Percentiles rank a stretch among this genome's conserved stretches.
phyloP scores from a whole-genome alignment of 2,329 filamentous ascomycete genomes.

The Colletotrichum camelliae region DNA sequence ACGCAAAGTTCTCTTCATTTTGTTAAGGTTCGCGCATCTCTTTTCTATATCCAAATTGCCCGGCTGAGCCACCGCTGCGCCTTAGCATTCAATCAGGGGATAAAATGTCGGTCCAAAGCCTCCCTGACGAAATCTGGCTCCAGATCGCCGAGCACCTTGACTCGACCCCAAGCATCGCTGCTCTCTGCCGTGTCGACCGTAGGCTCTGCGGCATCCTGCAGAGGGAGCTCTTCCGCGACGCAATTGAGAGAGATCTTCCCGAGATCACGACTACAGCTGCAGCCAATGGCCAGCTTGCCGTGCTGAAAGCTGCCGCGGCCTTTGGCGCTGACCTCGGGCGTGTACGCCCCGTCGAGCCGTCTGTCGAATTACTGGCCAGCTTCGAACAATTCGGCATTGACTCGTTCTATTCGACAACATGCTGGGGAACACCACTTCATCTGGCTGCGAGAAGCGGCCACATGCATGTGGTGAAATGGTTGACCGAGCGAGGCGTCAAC shows the following conservation, averaged over 20 bases:
- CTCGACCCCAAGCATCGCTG: not conserved
- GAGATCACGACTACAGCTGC: not conserved
- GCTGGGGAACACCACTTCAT: not conserved
- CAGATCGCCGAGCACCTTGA: not conserved
- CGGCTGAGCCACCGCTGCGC: rapidly evolving
- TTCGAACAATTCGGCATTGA: not conserved
- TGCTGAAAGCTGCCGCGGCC: not conserved
- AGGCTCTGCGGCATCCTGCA: not conserved
- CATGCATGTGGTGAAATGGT: not conserved
- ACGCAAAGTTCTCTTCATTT: rapidly evolving
- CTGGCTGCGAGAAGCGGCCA: not conserved
- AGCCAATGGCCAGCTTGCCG: not conserved
- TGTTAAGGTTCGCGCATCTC: not conserved
- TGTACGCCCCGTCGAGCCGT: not conserved
- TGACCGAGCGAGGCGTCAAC: not conserved
- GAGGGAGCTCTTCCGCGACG: not conserved
- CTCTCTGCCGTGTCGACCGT: not conserved
- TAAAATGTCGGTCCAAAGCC: not conserved
- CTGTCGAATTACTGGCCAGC: not conserved
- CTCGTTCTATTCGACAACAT: rapidly evolving
- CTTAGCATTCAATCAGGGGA: rapidly evolving
- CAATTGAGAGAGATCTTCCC: not conserved
- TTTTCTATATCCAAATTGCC: not conserved
- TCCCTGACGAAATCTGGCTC: not conserved
- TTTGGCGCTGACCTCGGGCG: not conserved